Evolutionary conservation across 805 yeast genomes (phyloP).

Genomic region (Pichia cabralensis): DNA sequence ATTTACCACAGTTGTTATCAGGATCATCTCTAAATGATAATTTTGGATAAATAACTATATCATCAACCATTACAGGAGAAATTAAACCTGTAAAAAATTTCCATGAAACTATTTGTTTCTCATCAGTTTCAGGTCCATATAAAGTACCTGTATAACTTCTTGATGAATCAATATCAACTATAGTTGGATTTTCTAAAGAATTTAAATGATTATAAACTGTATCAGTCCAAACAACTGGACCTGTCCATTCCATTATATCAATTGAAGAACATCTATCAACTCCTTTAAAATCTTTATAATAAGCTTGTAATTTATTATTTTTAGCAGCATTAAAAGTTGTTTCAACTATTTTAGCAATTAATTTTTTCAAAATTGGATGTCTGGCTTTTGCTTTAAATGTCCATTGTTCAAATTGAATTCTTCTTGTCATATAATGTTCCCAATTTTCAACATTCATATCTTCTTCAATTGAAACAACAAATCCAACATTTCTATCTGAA

Average conservation of each 20-base stretch:
- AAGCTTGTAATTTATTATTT: slow-evolving; percentile 26
- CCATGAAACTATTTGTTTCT: slow-evolving; percentile 23
- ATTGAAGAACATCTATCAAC: slow-evolving; percentile 28
- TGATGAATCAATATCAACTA: slow-evolving; percentile 25
- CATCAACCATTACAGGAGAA: slow-evolving; percentile 27
- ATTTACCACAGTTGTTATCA: slow-evolving; percentile 27
- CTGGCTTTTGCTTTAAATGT: slow-evolving; percentile 51
- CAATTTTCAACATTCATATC: slow-evolving; percentile 45
- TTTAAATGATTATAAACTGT: slow-evolving; percentile 58
- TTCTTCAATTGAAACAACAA: slow-evolving; percentile 44
- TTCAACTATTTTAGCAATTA: slow-evolving; percentile 44
- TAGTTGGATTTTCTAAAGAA: slow-evolving; percentile 24
- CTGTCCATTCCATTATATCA: slow-evolving; percentile 67
- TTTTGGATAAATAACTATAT: slow-evolving; percentile 26
- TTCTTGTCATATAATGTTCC: slow-evolving; percentile 39
- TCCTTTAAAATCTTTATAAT: slow-evolving; percentile 28
- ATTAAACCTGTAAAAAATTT: slow-evolving; percentile 25
- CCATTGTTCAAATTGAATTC: slow-evolving; percentile 57
- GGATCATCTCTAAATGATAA: slow-evolving; percentile 26
- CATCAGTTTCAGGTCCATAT: slow-evolving; percentile 23
- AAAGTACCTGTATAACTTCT: slow-evolving; percentile 22
- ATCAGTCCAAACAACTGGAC: slow-evolving; percentile 74
- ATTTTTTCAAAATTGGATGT: slow-evolving; percentile 48
- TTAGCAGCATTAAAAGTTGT: slow-evolving; percentile 33
- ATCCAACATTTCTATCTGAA: slow-evolving; percentile 41